These are phyloP conservation scores for Fusarium brachygibbosum DNA, from an alignment of 2,329 filamentous ascomycete species.

Conservation along the genomic window DNA sequence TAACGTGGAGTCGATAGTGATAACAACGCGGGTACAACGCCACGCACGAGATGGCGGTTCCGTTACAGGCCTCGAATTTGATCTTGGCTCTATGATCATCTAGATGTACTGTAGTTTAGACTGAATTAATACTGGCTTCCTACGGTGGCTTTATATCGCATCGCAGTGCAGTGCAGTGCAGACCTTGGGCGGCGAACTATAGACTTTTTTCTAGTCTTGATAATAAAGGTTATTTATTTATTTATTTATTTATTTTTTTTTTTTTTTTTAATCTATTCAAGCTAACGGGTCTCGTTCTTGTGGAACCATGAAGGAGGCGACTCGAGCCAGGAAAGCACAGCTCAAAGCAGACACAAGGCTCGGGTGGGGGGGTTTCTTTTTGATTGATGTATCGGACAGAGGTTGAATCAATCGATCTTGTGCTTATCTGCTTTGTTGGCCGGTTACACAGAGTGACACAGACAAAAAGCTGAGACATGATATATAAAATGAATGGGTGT, in stretches of 20 bases:
- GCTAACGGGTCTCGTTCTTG: conserved; percentile 17
- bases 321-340: conserved; percentile 24
- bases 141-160: background rate
- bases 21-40: conserved; percentile 38
- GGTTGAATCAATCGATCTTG: conserved; percentile 37
- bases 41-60: conserved; percentile 24
- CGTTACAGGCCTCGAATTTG: conserved; percentile 27
- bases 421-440: conserved; percentile 25
- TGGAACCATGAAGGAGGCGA: conserved; percentile 29
- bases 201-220: background rate
- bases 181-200: too few species aligned
- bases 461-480: conserved; percentile 32
- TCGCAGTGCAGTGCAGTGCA: too few species aligned
- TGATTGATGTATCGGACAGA: conserved; percentile 5
- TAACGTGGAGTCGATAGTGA: conserved; percentile 43
- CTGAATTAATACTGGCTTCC: background rate
- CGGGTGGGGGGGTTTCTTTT: conserved; percentile 1
- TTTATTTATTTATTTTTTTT: too few species aligned
- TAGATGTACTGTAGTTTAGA: background rate
- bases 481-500: conserved; percentile 16
- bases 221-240: background rate
- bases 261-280: too few species aligned
- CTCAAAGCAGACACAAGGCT: conserved; percentile 8
- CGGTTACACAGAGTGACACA: conserved; percentile 22
- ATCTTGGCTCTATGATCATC: conserved; percentile 14